Evolutionary conservation across 139 green algal species (phyloP).

Genomic region (Coelastrella sp.): DNA sequence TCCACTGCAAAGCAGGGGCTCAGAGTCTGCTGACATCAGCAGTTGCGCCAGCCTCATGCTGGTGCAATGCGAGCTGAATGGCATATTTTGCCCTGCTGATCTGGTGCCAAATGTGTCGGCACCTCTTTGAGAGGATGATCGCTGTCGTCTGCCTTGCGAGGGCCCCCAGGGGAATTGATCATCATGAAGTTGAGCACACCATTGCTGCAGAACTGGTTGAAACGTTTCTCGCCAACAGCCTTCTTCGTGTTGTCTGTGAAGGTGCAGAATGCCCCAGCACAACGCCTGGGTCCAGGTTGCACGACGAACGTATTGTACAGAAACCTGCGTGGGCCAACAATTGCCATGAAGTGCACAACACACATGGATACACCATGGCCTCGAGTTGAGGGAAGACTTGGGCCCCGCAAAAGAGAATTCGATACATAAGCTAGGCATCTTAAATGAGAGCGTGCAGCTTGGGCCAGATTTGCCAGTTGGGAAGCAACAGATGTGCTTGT

Average conservation of each 20-base stretch:
- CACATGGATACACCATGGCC: not conserved
- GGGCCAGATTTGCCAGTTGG: not conserved
- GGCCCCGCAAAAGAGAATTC: not conserved
- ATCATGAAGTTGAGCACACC: constrained; percentile 51
- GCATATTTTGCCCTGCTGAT: not conserved
- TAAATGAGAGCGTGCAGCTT: not conserved
- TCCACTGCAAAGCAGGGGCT: no score
- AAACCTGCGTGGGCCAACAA: constrained; percentile 23
- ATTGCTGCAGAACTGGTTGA: constrained; percentile 52
- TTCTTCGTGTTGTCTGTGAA: constrained; percentile 49
- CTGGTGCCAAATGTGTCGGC: not conserved
- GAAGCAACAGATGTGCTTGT: not conserved
- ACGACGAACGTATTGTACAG: constrained; percentile 48
- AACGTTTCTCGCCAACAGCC: constrained; percentile 42
- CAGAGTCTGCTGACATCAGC: no score
- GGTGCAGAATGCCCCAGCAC: constrained; percentile 38
- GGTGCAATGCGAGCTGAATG: no score
- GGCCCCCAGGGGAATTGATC: constrained; percentile 46
- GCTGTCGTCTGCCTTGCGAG: constrained; percentile 45
- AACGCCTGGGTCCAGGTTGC: constrained; percentile 43
- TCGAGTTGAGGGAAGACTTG: not conserved
- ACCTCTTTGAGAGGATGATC: constrained; percentile 49
- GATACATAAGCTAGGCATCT: not conserved
- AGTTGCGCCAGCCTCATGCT: no score
- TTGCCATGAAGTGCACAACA: not conserved